These are phyloP conservation scores for Rhodocollybia butyracea DNA, from an alignment of 768 basidiomycete species.

Conservation along the genomic window DNA sequence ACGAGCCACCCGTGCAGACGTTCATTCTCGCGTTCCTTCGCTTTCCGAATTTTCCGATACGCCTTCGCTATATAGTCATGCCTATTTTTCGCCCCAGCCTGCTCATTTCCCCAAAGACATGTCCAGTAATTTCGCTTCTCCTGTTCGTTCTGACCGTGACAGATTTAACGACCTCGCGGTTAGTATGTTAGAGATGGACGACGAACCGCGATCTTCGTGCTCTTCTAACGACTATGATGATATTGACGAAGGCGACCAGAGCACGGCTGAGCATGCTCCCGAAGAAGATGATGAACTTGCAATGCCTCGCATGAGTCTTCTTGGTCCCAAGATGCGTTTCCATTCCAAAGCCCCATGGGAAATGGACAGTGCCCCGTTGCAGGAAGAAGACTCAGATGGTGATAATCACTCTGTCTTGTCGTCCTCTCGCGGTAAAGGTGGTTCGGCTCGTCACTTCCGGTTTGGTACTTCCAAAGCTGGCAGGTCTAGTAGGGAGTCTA, in stretches of 20 bases:
- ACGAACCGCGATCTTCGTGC: slow-evolving; percentile 41
- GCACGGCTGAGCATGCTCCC: slow-evolving; percentile 30
- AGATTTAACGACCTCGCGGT: slow-evolving; percentile 43
- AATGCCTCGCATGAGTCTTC: slow-evolving; percentile 58
- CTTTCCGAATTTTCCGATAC: slow-evolving; percentile 56
- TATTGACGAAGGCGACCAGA: slow-evolving; percentile 27
- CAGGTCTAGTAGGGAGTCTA: slow-evolving; percentile 65
- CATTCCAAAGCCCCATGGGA: slow-evolving; percentile 86
- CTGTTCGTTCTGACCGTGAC: slow-evolving; percentile 29
- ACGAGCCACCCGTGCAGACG: slow-evolving; percentile 46
- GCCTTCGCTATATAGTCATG: slow-evolving; percentile 65
- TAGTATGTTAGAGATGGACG: slow-evolving; percentile 57
- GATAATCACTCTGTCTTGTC: slow-evolving; percentile 23
- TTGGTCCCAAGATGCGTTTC: slow-evolving; percentile 82
- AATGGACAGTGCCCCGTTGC: slow-evolving; percentile 47
- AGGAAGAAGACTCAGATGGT: slow-evolving; percentile 46
- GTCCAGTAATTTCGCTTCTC: slow-evolving; percentile 6
- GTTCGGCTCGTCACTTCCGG: slow-evolving; percentile 25
- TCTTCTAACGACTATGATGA: slow-evolving; percentile 24
- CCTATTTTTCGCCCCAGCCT: slow-evolving; percentile 53
- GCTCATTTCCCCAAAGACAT: slow-evolving; percentile 10
- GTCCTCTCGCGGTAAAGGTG: slow-evolving; percentile 18
- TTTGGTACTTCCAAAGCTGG: slow-evolving; percentile 41
- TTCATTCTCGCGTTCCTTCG: slow-evolving; percentile 48
- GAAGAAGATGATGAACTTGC: slow-evolving; percentile 42